phyloP scores from a whole-genome alignment of 306 rosid species.

The Prunus mongolica region DNA sequence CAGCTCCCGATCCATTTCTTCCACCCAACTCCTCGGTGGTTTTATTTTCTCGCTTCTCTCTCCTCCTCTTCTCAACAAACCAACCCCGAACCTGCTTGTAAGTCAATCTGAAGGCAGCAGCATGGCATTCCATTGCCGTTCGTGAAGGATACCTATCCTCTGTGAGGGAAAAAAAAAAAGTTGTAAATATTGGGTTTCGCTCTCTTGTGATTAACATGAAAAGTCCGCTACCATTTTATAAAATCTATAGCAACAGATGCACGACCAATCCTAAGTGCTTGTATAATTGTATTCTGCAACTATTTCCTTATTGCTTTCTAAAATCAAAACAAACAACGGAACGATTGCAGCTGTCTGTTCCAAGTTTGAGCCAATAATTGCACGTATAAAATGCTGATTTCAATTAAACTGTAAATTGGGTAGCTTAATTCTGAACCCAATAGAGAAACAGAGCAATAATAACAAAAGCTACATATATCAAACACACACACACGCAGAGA shows the following conservation, averaged over 20 bases:
- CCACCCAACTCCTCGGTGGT: conserved; percentile 24
- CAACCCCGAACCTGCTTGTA: conserved; percentile 56
- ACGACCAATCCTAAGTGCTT: neutral
- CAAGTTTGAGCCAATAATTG: neutral
- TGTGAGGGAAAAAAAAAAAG: conserved; percentile 20
- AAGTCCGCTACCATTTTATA: neutral
- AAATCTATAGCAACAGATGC: neutral
- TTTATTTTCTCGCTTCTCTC: conserved; percentile 40
- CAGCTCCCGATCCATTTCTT: conserved; percentile 24
- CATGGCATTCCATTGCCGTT: conserved; percentile 42
- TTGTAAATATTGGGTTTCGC: neutral
- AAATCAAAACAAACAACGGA: neutral
- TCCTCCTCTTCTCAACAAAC: conserved; percentile 63
- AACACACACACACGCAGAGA: no score
- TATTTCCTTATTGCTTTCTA: neutral
- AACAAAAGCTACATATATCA: neutral
- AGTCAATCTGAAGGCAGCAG: conserved; percentile 45
- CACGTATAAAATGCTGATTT: neutral
- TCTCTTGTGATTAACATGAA: neutral
- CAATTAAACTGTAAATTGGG: neutral
- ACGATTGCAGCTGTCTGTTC: neutral
- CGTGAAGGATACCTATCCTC: conserved; percentile 56
- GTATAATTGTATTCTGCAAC: neutral
- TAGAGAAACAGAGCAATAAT: neutral
- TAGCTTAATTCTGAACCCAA: neutral